Base-by-base conservation (phyloP, 768 basidiomycete genomes). In the Pulveroboletus sp. region DNA sequence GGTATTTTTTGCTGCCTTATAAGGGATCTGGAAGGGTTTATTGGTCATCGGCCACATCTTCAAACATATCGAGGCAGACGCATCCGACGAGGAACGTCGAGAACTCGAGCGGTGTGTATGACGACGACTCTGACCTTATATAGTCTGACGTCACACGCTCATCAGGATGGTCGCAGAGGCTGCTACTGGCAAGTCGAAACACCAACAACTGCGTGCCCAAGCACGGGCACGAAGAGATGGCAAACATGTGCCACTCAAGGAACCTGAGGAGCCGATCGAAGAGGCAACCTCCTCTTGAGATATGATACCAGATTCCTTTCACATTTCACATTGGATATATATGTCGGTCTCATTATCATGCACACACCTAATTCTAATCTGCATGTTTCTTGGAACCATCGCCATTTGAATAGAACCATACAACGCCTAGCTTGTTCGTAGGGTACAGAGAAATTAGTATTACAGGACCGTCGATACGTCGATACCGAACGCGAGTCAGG, bases 31-130 rank as follows among this genome's bases (percentile, higher is more conserved):
- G 6, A 59, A 93, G 86, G 94, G 87, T 36, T 74, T 98, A n/a
- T 72, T 98, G 49, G 74, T 91, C 14, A 85, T 88, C 29, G 96
- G 95, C 7, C 86, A 86, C 14, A 84, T 95, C 57, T 95, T 97
- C 77, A 95, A 94, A 68, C 71, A 77, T 5, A 80, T 89, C 0
- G 64, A 77, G 26, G 88, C 96, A 3, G 95, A 98, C 63, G 93
- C 90, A 63, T 85, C 89, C 8, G 94, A 96, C 62, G 87, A 88
- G 63, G 96, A 96, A 62, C 82, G 96, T 22, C 79, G 96, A 41
- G 93, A 97, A 68, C 80, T 99, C 17, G 96, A 99, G 70, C 75
- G 93, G 88, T 91, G 59, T 23, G 83, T 64, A 6, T 13, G 45
- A 9, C n/a, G 26, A 17, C 24, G 20, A 24, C 22, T 9, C 32